Percentiles rank a stretch among this genome's conserved stretches.
These are phyloP conservation scores for Termitomyces sp. DNA, from an alignment of 768 basidiomycete species.

Conservation along the genomic window DNA sequence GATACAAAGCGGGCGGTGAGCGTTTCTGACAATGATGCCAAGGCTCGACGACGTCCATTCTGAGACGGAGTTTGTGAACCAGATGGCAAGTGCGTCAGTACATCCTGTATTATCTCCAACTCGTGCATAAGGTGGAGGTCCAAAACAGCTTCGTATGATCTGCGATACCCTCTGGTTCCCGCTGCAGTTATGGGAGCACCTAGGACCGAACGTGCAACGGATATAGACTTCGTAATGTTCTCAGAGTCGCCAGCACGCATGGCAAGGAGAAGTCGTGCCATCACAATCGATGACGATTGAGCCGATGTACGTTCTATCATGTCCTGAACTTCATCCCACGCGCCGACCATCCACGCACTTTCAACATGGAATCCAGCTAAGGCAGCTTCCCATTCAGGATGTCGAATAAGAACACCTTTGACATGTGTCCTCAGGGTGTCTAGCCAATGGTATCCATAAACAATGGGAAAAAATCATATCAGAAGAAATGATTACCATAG, in stretches of 20 bases:
- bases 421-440: constrained; percentile 96
- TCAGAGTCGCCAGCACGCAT: constrained; percentile 56
- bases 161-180: constrained; percentile 76
- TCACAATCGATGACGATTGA: constrained; percentile 60
- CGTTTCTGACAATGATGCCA: constrained; percentile 43
- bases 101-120: constrained; percentile 62
- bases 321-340: constrained; percentile 79
- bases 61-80: constrained; percentile 35
- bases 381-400: constrained; percentile 77
- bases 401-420: constrained; percentile 79
- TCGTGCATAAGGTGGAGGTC: constrained; percentile 87
- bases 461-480: neutral
- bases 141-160: constrained; percentile 83
- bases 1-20: constrained; percentile 68
- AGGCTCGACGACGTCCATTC: constrained; percentile 29
- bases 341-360: constrained; percentile 94
- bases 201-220: constrained; percentile 65
- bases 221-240: constrained; percentile 47
- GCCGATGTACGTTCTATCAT: constrained; percentile 50
- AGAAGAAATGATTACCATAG: constrained; percentile 62
- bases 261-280: constrained; percentile 78
- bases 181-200: constrained; percentile 83
- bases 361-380: constrained; percentile 87
- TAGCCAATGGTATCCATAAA: constrained; percentile 26
- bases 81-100: constrained; percentile 35